A percentile compares a stretch with the other conserved stretches of the same genome.
phyloP scores from a whole-genome alignment of 768 basidiomycete species.

The Termitomyces sp. region DNA sequence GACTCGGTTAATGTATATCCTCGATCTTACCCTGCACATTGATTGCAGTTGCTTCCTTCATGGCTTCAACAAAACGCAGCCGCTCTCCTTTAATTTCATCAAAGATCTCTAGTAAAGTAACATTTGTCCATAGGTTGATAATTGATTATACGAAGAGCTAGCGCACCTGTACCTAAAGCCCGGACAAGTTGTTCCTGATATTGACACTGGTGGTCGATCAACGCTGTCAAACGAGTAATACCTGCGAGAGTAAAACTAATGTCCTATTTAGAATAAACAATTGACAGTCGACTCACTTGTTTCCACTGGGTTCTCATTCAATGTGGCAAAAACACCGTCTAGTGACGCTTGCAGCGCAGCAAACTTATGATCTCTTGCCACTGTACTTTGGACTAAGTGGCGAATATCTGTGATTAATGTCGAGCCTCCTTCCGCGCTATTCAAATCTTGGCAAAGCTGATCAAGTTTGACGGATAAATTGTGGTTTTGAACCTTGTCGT shows the following conservation, averaged over 20 bases:
- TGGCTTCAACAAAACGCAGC: slow-evolving; percentile 87
- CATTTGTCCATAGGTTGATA: background rate
- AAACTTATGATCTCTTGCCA: slow-evolving; percentile 33
- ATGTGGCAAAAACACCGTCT: slow-evolving; percentile 30
- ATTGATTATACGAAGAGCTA: background rate
- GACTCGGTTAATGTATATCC: background rate
- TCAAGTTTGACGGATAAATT: slow-evolving; percentile 58
- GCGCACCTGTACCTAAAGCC: slow-evolving; percentile 58
- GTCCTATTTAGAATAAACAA: background rate
- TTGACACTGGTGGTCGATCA: slow-evolving; percentile 67
- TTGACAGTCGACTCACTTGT: slow-evolving; percentile 14
- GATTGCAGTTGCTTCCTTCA: slow-evolving; percentile 89
- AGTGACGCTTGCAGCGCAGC: slow-evolving; percentile 38
- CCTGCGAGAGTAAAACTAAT: background rate
- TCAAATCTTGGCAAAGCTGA: slow-evolving; percentile 54
- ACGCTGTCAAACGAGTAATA: slow-evolving; percentile 37
- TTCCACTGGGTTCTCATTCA: slow-evolving; percentile 21
- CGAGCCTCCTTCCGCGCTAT: slow-evolving; percentile 23
- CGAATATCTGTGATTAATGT: slow-evolving; percentile 35
- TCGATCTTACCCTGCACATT: slow-evolving; percentile 67
- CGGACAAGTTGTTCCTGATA: slow-evolving; percentile 73
- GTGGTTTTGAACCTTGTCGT: slow-evolving; percentile 72
- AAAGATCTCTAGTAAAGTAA: slow-evolving; percentile 55
- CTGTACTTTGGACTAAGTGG: slow-evolving; percentile 30
- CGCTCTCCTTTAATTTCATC: slow-evolving; percentile 85